A percentile compares a stretch with the other conserved stretches of the same genome.
phyloP scores from a whole-genome alignment of 768 basidiomycete genomes.

The Termitomyces sp. region DNA sequence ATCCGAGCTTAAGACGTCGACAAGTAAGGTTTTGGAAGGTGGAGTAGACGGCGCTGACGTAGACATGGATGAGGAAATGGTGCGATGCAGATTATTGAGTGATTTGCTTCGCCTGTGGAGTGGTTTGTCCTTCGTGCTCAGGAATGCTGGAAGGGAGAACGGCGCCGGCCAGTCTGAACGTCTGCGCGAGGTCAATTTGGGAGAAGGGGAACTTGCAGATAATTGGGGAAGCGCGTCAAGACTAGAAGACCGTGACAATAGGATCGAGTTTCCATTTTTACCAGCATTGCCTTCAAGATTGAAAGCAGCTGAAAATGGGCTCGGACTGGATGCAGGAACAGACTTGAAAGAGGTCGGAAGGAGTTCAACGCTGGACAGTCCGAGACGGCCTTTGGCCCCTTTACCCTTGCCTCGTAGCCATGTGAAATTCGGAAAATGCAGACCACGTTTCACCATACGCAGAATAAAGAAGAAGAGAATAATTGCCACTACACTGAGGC shows the following conservation, averaged over 20 bases:
- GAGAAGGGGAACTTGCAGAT: constrained; percentile 1
- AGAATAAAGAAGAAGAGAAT: constrained; percentile 14
- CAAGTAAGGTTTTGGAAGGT: constrained; percentile 14
- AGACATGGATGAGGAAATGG: constrained; percentile 1
- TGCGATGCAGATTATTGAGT: constrained; percentile 10
- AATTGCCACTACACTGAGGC: constrained; percentile 12
- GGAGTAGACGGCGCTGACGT: constrained; percentile 13
- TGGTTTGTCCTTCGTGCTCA: constrained; percentile 9
- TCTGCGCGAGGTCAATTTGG: constrained; percentile 7
- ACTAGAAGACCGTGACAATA: constrained; percentile 19
- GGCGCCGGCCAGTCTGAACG: constrained; percentile 11
- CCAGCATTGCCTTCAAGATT: constrained; percentile 16
- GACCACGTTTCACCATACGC: constrained; percentile 12
- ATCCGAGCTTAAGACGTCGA: constrained; percentile 17
- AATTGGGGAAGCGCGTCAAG: constrained; percentile 15
- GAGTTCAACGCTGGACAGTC: constrained; percentile 17
- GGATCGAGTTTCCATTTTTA: constrained; percentile 6
- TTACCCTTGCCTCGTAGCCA: constrained; percentile 20
- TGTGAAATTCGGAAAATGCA: constrained; percentile 12
- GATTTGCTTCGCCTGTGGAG: constrained; percentile 19
- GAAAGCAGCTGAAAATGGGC: constrained; percentile 14
- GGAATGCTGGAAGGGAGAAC: constrained; percentile 11
- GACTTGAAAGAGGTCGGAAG: constrained; percentile 18
- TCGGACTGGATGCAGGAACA: constrained; percentile 9
- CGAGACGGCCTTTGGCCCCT: constrained; percentile 15